A percentile compares a stretch with the other conserved stretches of the same genome.
Evolutionary conservation across 2,329 filamentous ascomycete genomes (phyloP).

Genomic region (Xylogone sp.): DNA sequence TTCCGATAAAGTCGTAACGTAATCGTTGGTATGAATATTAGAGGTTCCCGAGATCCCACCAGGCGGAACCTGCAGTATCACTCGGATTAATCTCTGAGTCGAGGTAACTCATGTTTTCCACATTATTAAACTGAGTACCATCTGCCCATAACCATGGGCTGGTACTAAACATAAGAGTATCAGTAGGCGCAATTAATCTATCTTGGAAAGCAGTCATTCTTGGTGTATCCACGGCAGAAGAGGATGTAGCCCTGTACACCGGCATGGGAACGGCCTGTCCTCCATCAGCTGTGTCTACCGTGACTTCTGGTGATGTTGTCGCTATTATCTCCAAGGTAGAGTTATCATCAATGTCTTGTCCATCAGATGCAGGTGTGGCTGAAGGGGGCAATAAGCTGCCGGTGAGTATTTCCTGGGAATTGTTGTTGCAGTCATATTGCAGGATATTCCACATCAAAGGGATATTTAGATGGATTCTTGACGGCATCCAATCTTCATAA

Average conservation of each 20-base stretch:
- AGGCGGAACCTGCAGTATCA: conserved; percentile 24
- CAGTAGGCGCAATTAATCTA: conserved; percentile 25
- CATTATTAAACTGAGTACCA: conserved; percentile 34
- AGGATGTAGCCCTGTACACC: background rate
- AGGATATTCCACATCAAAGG: conserved; percentile 50
- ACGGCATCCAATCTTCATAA: conserved; percentile 48
- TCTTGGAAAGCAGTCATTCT: background rate
- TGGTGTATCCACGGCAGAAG: background rate
- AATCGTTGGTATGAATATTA: background rate
- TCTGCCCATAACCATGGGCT: conserved; percentile 42
- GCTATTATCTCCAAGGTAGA: conserved; percentile 45
- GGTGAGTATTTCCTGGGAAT: conserved; percentile 31
- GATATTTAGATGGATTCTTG: conserved; percentile 48
- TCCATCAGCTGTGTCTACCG: conserved; percentile 47
- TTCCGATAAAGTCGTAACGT: no score
- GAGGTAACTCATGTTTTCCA: conserved; percentile 32
- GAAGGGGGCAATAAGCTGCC: conserved; percentile 40
- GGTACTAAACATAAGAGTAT: conserved; percentile 36
- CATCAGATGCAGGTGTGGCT: conserved; percentile 28
- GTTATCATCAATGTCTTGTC: conserved; percentile 31
- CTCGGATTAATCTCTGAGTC: conserved; percentile 22
- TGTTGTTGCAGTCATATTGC: conserved; percentile 40
- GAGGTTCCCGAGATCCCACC: conserved; percentile 31
- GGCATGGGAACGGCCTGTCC: conserved; percentile 43
- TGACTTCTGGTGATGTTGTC: conserved; percentile 47